Evolutionary conservation across 169 alveolate species (phyloP), one percentile per base, ranked within the genome.

Genomic region (Ichthyophthirius multifiliis): DNA sequence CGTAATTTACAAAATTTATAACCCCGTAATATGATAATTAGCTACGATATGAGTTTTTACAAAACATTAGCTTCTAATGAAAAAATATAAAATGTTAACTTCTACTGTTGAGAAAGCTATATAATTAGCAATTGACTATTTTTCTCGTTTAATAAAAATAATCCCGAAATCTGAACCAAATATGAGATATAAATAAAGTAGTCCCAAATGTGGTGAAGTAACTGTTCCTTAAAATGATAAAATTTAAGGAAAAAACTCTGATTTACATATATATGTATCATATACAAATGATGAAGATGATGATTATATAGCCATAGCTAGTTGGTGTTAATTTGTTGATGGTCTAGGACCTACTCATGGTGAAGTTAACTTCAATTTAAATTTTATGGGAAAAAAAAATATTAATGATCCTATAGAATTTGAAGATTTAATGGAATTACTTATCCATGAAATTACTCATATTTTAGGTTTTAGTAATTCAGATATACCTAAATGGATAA

Each of bases 371-470:
- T 55, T 55, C 43, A 55, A 55, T 27, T 55, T 55, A 4, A 39
- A 39, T 5, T 39, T 55, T 23, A 27, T 55, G 13, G 31, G 13
- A 27, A 15, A 34, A 13, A 27, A 55, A 18, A 55, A 55, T 10
- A 27, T 55, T 27, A 23, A 34, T 23, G 31, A 55, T 18, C 18
- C 71, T 27, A 5, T 32, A n/a, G 12, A 65, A 65, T 65, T 65
- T 12, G 12, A 65, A 65, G 48, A 65, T 65, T n/a, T 32, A 32
- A n/a, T 65, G 30, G 48, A 10, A 12, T 10, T 35, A 4, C 34
- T 65, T 15, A 15, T 16, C 16, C 75, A 65, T 16, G 75, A 65
- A 65, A 32, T 65, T 43, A 65, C 48, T n/a, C 75, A 65, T 15
- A 41, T 65, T 65, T 41, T 65, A 6, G 75, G 75, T 1, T 65